phyloP scores from a whole-genome alignment of 192 early-diverging fungal species.

The Rhizophagus sp. region DNA sequence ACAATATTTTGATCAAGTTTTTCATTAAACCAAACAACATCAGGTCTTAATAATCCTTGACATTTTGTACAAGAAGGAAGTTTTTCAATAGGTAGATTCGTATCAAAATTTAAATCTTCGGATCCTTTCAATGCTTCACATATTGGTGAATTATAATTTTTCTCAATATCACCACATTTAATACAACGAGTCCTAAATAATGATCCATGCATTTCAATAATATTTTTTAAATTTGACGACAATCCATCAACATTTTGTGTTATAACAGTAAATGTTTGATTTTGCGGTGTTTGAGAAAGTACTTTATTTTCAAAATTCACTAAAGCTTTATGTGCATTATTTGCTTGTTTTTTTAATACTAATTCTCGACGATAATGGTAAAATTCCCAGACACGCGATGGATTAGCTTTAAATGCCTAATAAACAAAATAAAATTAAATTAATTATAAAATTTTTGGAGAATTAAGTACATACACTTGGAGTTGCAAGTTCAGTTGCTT shows the following conservation, averaged over 20 bases:
- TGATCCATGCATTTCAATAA: slow-evolving; percentile 31
- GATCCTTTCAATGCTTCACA: slow-evolving; percentile 14
- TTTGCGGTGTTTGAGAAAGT: neutral
- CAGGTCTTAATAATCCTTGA: slow-evolving; percentile 24
- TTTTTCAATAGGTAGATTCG: slow-evolving; percentile 3
- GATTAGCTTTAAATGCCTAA: slow-evolving; percentile 28
- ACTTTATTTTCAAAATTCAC: slow-evolving; percentile 18
- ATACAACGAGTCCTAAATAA: slow-evolving; percentile 33
- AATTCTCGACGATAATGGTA: slow-evolving; percentile 34
- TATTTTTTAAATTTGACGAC: slow-evolving; percentile 1
- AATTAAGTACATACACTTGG: neutral
- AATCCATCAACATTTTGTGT: slow-evolving; percentile 34
- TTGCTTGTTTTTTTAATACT: slow-evolving; percentile 22
- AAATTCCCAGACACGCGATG: slow-evolving; percentile 32
- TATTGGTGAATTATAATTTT: slow-evolving; percentile 30
- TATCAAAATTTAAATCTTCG: neutral
- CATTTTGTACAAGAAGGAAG: slow-evolving; percentile 17
- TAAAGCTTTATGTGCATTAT: slow-evolving; percentile 29
- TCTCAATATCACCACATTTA: slow-evolving; percentile 12
- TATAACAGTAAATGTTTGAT: slow-evolving; percentile 28
- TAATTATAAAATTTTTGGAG: too few relatives aligned
- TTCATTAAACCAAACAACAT: slow-evolving; percentile 31
- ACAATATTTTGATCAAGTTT: neutral
- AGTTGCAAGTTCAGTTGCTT: slow-evolving; percentile 14
- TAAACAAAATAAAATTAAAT: neutral